A percentile compares a stretch with the other conserved stretches of the same genome.
Evolutionary conservation across 2,329 filamentous ascomycete genomes (phyloP).

Genomic region (Lachnellula suecica): DNA sequence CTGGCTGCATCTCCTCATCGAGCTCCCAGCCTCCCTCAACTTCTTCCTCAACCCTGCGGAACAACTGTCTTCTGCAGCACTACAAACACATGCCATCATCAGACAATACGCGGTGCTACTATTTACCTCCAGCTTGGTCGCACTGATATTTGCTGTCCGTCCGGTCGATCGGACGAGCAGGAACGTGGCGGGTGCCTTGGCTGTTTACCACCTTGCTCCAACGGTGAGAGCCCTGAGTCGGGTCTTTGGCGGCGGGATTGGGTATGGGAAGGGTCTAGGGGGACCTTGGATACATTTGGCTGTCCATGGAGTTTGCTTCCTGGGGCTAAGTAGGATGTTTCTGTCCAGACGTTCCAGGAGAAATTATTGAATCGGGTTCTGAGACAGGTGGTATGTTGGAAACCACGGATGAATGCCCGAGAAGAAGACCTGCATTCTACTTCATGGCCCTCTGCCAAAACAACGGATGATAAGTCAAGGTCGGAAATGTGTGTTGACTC

Average conservation of each 20-base stretch:
- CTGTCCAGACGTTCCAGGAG: background rate
- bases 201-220: slow-evolving; percentile 36
- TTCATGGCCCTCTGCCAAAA: too few relatives aligned
- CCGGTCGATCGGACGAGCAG: slow-evolving; percentile 29
- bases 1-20: slow-evolving; percentile 35
- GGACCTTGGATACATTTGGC: slow-evolving; percentile 28
- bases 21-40: slow-evolving; percentile 36
- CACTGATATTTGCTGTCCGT: slow-evolving; percentile 31
- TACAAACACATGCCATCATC: slow-evolving; percentile 35
- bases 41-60: slow-evolving; percentile 36
- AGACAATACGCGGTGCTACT: slow-evolving; percentile 39
- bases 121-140: slow-evolving; percentile 34
- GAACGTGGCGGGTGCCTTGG: slow-evolving; percentile 34
- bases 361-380: background rate
- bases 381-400: too few relatives aligned
- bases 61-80: slow-evolving; percentile 31
- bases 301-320: slow-evolving; percentile 21
- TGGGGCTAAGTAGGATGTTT: background rate
- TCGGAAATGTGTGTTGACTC: too few relatives aligned
- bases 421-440: background rate
- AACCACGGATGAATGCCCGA: background rate
- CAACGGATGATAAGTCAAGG: too few relatives aligned
- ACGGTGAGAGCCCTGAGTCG: slow-evolving; percentile 27
- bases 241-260: slow-evolving; percentile 8
- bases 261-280: slow-evolving; percentile 16